Base-by-base conservation (phyloP, 805 yeast genomes). In the Myxozyma lipomycoides region DNA sequence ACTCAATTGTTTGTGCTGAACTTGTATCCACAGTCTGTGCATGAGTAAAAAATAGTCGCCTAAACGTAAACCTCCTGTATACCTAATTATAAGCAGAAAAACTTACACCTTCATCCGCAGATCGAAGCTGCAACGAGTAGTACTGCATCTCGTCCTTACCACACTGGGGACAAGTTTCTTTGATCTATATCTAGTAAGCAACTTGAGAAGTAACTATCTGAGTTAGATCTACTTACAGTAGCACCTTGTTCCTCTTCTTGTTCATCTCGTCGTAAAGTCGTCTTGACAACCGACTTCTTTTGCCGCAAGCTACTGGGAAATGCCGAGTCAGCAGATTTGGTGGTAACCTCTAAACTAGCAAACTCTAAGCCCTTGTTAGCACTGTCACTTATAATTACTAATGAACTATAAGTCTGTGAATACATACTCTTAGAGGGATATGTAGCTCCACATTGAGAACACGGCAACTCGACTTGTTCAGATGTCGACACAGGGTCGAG, bases 161-260 rank as follows among this genome's bases (percentile, higher is more conserved):
- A 79, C 98, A 93, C 70, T 90, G 82, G n/a, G 98, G 98, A 76
- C 99, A 93, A 66, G 86, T 90, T 69, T 93, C 99, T 68, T 90
- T 86, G 68, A 93, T 93, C 68, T 64, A 42, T n/a, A 43, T 17
- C 17, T 18, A 4, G 23, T n/a, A 30, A 7, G 32, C 4, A 18
- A 34, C 24, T 9, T 19, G 4, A 26, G 24, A 22, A 12, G 32
- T 28, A 12, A 9, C 12, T 28, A 28, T 28, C 32, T 28, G 12
- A 9, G 12, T 7, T 7, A 7, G 7, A 10, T 1, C 10, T n/a
- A 43, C 66, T 40, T 54, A 62, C 66, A 10, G 95, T 85, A 36
- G 98, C 98, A 57, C 98, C 98, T 35, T 35, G 38, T 54, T 89
- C 97, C 53, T 83, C 95, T 41, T 86, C 70, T 60, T 91, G 59